phyloP scores from a whole-genome alignment of 768 basidiomycete species.

The Hirschioporus abietinus region DNA sequence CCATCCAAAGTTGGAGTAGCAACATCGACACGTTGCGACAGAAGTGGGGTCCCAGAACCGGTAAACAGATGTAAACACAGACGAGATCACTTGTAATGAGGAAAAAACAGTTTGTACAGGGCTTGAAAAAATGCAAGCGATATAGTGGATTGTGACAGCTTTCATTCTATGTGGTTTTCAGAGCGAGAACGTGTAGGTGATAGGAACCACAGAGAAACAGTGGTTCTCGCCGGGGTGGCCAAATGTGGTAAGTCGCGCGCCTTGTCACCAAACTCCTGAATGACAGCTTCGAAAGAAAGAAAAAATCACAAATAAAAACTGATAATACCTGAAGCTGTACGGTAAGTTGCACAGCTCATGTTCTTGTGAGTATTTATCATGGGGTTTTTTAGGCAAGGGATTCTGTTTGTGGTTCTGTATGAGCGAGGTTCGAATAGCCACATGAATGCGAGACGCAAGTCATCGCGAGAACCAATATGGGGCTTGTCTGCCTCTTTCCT shows the following conservation, averaged over 20 bases:
- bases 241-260: slow-evolving; percentile 1
- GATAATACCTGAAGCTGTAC: not conserved
- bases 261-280: not conserved
- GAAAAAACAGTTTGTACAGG: not conserved
- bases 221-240: not conserved
- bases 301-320: not conserved
- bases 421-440: not conserved
- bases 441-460: not conserved
- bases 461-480: not conserved
- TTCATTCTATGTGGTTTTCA: not conserved
- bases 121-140: not conserved
- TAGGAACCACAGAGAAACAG: not conserved
- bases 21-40: not conserved
- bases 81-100: not conserved
- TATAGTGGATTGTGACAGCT: not conserved
- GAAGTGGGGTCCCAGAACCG: not conserved
- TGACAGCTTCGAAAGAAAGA: not conserved
- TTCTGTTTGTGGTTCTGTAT: not conserved
- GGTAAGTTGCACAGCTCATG: too few species aligned
- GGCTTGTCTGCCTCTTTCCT: not conserved
- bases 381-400: not conserved
- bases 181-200: not conserved
- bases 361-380: not conserved
- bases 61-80: not conserved
- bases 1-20: not conserved